Conservation (phyloP, 805 yeast genomes). For the Starmera dryadoides region DNA sequence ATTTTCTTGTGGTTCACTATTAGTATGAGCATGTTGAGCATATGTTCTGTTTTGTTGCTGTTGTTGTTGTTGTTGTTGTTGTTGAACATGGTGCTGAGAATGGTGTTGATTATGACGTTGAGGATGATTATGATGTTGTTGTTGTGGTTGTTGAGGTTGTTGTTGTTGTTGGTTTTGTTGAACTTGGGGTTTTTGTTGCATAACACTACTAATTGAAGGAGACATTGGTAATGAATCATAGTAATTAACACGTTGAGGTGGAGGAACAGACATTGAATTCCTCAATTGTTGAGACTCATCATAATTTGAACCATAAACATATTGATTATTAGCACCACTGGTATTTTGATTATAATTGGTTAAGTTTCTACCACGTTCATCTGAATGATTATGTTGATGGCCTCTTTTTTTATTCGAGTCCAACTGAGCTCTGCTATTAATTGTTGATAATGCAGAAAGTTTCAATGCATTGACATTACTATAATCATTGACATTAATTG, state of each 20-base stretch:
- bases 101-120: not conserved
- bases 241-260: constrained; percentile 17
- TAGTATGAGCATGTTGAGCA: not conserved
- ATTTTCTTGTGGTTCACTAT: not conserved
- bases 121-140: not conserved
- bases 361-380: constrained; percentile 11
- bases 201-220: constrained; percentile 2
- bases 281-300: constrained; percentile 4
- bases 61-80: not conserved
- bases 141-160: not conserved
- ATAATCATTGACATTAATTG: constrained; percentile 12
- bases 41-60: not conserved
- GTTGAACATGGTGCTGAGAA: no score
- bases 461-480: constrained; percentile 38
- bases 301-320: not conserved
- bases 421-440: constrained; percentile 42
- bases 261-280: constrained; percentile 18
- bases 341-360: not conserved
- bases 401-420: constrained; percentile 28
- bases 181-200: constrained; percentile 1
- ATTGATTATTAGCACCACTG: not conserved
- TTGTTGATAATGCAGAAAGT: constrained; percentile 61
- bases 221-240: constrained; percentile 11
- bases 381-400: constrained; percentile 1
- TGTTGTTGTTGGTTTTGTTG: not conserved